Percentiles rank a stretch among this genome's conserved stretches.
Evolutionary conservation across 2,329 filamentous ascomycete species (phyloP).

Genomic region (Trichoderma pleuroti): DNA sequence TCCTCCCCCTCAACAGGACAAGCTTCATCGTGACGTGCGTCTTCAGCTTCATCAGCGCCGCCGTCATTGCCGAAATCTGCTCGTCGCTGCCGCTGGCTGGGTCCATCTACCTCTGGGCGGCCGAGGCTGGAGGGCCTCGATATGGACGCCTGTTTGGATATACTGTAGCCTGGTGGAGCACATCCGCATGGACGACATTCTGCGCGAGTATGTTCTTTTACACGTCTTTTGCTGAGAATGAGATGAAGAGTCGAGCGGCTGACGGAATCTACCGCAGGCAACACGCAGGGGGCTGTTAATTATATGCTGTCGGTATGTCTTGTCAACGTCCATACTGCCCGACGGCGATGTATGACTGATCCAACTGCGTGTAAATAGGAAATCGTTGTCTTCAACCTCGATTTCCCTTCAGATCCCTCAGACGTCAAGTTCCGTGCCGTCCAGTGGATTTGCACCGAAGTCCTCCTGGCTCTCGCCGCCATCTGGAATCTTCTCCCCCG

Average conservation of each 20-base stretch:
- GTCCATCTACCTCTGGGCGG: slow-evolving; percentile 61
- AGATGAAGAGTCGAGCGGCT: neutral
- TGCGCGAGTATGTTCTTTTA: slow-evolving; percentile 39
- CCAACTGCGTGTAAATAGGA: slow-evolving; percentile 36
- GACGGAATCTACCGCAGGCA: slow-evolving; percentile 31
- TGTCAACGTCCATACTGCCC: neutral
- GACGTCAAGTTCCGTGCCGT: slow-evolving; percentile 56
- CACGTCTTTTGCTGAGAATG: slow-evolving; percentile 22
- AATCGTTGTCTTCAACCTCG: slow-evolving; percentile 53
- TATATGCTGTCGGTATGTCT: slow-evolving; percentile 49
- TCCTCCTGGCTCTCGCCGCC: slow-evolving; percentile 48
- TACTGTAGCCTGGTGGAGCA: slow-evolving; percentile 63
- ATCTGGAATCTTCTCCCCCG: slow-evolving; percentile 49
- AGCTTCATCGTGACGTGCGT: slow-evolving; percentile 58
- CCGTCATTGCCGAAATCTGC: slow-evolving; percentile 58
- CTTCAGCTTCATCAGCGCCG: slow-evolving; percentile 59
- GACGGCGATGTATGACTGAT: neutral
- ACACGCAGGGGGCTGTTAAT: slow-evolving; percentile 49
- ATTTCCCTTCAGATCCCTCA: slow-evolving; percentile 51
- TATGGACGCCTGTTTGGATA: slow-evolving; percentile 56
- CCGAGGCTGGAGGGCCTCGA: slow-evolving; percentile 52
- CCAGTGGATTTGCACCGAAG: slow-evolving; percentile 57
- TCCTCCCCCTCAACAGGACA: slow-evolving; percentile 41
- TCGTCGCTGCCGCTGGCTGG: slow-evolving; percentile 57
- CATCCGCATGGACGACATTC: slow-evolving; percentile 59